Conservation (phyloP, 2,329 filamentous ascomycete species). For the Trichoderma asperellum region DNA sequence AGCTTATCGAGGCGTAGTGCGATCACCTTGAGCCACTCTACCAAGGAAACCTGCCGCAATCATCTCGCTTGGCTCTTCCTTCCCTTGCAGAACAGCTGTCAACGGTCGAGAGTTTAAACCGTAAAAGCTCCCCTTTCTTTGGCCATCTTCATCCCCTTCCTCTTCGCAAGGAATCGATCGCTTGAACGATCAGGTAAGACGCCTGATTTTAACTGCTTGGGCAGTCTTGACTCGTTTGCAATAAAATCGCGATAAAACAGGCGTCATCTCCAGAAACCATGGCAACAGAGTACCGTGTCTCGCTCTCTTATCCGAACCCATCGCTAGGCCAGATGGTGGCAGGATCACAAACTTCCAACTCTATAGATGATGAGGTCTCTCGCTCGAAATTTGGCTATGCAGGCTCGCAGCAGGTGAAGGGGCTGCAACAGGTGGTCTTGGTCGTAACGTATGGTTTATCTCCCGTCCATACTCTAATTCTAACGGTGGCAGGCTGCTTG, state of each 20-base stretch:
- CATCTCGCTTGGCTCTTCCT: neutral
- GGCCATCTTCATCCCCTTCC: neutral
- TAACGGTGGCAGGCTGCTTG: conserved; percentile 47
- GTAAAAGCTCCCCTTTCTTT: neutral
- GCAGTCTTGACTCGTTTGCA: neutral
- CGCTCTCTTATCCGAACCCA: conserved; percentile 43
- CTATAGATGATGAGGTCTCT: neutral
- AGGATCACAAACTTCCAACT: conserved; percentile 19
- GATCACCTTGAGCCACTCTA: neutral
- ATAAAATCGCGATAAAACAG: neutral
- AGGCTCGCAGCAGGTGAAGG: conserved; percentile 1
- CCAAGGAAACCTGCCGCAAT: neutral
- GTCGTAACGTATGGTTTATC: conserved; percentile 30
- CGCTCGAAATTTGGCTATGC: conserved; percentile 11
- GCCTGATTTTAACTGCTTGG: neutral
- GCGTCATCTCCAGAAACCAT: conserved; percentile 30
- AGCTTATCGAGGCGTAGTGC: neutral
- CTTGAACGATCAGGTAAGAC: neutral
- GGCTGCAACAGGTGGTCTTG: conserved; percentile 27
- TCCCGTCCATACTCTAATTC: neutral
- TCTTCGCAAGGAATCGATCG: neutral
- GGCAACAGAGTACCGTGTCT: conserved; percentile 37
- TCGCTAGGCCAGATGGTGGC: conserved; percentile 40
- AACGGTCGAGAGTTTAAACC: neutral
- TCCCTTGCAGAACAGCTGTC: neutral